These are phyloP conservation scores for Hsuehochloa calcarea DNA, from an alignment of 176 grass and related monocot genomes.

Conservation along the genomic window DNA sequence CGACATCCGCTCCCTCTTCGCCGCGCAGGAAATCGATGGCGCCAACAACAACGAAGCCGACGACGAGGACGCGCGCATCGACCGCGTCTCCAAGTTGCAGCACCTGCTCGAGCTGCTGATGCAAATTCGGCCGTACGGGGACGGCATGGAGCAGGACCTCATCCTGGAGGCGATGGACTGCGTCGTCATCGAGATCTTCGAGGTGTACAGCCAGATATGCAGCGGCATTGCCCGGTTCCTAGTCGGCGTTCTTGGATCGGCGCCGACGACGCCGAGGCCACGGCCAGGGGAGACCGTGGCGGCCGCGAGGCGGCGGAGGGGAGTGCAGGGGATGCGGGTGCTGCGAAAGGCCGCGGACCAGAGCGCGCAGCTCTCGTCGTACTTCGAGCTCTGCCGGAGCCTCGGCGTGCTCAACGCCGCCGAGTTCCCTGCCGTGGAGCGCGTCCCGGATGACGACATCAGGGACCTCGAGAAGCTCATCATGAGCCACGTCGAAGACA, in stretches of 20 bases:
- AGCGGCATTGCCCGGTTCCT: slow-evolving; percentile 78
- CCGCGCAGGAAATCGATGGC: slow-evolving; percentile 7
- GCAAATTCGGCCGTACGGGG: slow-evolving; percentile 73
- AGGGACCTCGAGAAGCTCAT: slow-evolving; percentile 74
- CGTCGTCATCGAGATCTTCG: slow-evolving; percentile 86
- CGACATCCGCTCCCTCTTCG: slow-evolving; percentile 70
- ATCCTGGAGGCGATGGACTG: slow-evolving; percentile 87
- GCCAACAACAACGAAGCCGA: not conserved
- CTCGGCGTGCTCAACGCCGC: slow-evolving; percentile 67
- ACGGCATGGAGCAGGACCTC: slow-evolving; percentile 70
- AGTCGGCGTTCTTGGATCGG: slow-evolving; percentile 45
- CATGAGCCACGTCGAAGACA: slow-evolving; percentile 43
- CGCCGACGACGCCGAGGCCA: slow-evolving; percentile 8
- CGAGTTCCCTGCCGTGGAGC: slow-evolving; percentile 65
- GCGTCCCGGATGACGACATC: slow-evolving; percentile 74
- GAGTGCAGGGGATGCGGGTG: slow-evolving; percentile 54
- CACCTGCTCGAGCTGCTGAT: slow-evolving; percentile 76
- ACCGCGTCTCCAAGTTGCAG: slow-evolving; percentile 54
- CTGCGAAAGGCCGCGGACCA: slow-evolving; percentile 60
- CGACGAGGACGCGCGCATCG: slow-evolving; percentile 43
- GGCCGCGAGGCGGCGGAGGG: slow-evolving; percentile 36
- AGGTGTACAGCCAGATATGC: slow-evolving; percentile 87
- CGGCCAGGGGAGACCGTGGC: slow-evolving; percentile 21
- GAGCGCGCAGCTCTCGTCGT: slow-evolving; percentile 56
- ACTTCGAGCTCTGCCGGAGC: slow-evolving; percentile 68